Conservation (phyloP, 169 alveolate genomes). For the Plasmodium cynomolgi region DNA sequence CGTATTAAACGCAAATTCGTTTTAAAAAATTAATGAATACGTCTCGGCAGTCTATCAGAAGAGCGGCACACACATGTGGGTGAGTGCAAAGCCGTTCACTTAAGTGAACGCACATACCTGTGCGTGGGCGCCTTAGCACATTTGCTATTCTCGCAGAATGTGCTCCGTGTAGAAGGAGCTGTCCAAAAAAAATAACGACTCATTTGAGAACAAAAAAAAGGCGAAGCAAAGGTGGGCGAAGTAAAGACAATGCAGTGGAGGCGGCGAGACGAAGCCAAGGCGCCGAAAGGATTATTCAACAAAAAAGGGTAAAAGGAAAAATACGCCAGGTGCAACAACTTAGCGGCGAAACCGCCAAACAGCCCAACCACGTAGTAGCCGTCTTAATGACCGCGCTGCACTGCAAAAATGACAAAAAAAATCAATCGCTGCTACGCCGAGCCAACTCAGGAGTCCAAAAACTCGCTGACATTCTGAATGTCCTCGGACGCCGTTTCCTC, state of each 20-base stretch:
- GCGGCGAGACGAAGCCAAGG: not conserved
- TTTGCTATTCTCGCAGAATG: not conserved
- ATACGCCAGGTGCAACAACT: not conserved
- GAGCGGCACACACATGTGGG: not conserved
- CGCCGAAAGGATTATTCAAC: not conserved
- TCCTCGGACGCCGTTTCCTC: conserved; percentile 53
- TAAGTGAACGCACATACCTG: not conserved
- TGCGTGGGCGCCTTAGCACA: not conserved
- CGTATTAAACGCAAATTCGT: not conserved
- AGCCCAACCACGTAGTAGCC: not conserved
- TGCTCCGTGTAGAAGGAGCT: not conserved
- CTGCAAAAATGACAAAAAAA: conserved; percentile 3
- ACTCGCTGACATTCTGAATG: conserved; percentile 74
- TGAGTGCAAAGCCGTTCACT: not conserved
- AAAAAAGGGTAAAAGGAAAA: not conserved
- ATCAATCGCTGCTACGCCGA: not conserved
- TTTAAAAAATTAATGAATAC: not conserved
- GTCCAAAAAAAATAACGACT: not conserved
- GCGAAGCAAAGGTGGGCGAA: not conserved
- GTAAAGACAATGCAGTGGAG: not conserved
- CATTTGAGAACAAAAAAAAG: not conserved
- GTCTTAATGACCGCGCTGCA: not conserved
- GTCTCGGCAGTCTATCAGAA: not conserved
- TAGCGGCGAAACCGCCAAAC: not conserved
- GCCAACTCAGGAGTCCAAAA: conserved; percentile 45